Base-by-base conservation (phyloP, 2,329 filamentous ascomycete genomes). In the Cryphonectria parasitica region DNA sequence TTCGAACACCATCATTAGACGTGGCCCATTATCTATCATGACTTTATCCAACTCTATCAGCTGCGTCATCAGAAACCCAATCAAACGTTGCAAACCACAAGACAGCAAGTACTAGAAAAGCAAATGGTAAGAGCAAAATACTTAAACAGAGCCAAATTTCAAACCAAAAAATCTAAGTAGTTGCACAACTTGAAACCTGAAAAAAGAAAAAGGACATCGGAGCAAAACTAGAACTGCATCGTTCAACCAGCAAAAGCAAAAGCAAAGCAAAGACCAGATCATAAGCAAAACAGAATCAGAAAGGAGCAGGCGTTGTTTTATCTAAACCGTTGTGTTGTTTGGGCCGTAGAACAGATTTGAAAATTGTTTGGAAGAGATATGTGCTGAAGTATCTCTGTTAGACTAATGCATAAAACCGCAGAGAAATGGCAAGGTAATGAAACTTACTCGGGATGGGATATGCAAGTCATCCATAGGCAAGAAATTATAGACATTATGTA, bases 401-500 rank as follows among this genome's bases (percentile, higher is more conserved):
- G 54, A 19, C 34, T 6, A 15, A 25, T 15, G 49, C n/a, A 25
- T 3, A n/a, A 13, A 4, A 31, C 7, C 28, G 19, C 3, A 8
- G 25, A 19, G 11, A 31, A 58, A 19, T 19, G 13, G 34, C 3
- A 7, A 19, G 25, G 5, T 58, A 19, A 7, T n/a, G 25, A 15
- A 56, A 34, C 54, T 34, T 4, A 58, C 54, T 2, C 15, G 34
- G 17, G 15, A 17, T 19, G 6, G 19, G 54, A 31, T 31, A 31
- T 25, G 54, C 54, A 58, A 58, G 54, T 25, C 54, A 58, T 28
- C 4, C 15, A 28, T 15, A 58, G 54, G 54, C n/a, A 28, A 56
- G 52, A 17, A 2, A 28, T 58, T 58, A 58, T 31, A 58, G 25
- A 58, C 54, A 58, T 58, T 58, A 58, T 58, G 17, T 58, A 58